Base-by-base conservation (phyloP, 805 yeast species). In the Brettanomyces naardenensis region DNA sequence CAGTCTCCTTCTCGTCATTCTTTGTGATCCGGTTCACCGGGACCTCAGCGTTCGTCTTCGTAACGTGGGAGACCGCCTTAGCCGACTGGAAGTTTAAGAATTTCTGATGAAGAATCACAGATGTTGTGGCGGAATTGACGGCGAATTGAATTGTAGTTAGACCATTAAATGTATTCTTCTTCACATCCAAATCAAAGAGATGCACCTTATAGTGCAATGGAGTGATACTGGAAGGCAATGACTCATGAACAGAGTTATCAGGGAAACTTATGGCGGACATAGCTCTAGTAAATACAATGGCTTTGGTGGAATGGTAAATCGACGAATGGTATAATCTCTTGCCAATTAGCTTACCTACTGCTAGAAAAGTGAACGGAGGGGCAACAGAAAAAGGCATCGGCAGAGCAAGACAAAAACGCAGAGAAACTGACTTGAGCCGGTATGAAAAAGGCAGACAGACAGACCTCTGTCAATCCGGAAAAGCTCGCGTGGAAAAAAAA, bases 201-300 rank as follows among this genome's bases (percentile, higher is more conserved):
- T 77, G 69, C 25, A 92, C 58, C 38, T 76, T 73, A 56, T 92
- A 90, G 59, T 83, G 84, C 26, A 64, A 49, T 26, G 98, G 97
- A 42, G 69, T 69, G 43, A 88, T 81, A 38, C 71, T 65, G 9
- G 44, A 35, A 9, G 65, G 64, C 18, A 61, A 41, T 9, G 57
- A 54, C 25, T 52, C 35, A 66, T 65, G 49, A 85, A 94, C 43
- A 78, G 73, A 49, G 11, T 58, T 52, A 36, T 56, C 62, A 4
- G 55, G 53, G 35, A 43, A 53, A 13, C 31, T 38, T 7, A 7
- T 7, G 6, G 35, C 13, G 10, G 35, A 32, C 14, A 21, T 19
- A 17, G 14, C 18, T 14, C 27, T 18, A 11, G n/a, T 30, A n/a
- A n/a, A n/a, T n/a, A n/a, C n/a, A n/a, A n/a, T n/a, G n/a, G n/a